Evolutionary conservation across 192 early-diverging fungal genomes (phyloP).

Genomic region (Mortierella antarctica): DNA sequence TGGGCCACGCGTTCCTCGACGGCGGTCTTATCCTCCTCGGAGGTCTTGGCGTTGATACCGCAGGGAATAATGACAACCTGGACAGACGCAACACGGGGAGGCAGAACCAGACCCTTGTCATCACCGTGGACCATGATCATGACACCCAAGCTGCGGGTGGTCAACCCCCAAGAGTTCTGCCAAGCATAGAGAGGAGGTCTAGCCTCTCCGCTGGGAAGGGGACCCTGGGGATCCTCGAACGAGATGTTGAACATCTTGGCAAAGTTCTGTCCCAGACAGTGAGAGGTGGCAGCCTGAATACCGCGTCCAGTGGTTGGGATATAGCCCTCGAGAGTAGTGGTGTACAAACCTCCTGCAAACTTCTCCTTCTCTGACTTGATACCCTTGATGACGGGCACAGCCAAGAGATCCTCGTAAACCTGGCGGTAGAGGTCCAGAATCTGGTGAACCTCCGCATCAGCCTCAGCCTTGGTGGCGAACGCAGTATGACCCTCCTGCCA

Average conservation of each 20-base stretch:
- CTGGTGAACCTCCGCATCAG: slow-evolving; percentile 86
- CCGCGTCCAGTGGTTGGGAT: slow-evolving; percentile 97
- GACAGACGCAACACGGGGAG: slow-evolving; percentile 89
- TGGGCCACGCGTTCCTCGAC: slow-evolving; percentile 79
- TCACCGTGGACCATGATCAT: slow-evolving; percentile 99
- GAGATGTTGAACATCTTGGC: slow-evolving; percentile 98
- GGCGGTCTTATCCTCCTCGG: slow-evolving; percentile 73
- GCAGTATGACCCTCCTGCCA: slow-evolving; percentile 99
- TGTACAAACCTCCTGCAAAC: slow-evolving; percentile 98
- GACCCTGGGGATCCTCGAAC: slow-evolving; percentile 85
- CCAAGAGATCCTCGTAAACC: slow-evolving; percentile 97
- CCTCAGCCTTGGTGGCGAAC: slow-evolving; percentile 89
- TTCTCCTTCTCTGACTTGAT: slow-evolving; percentile 99
- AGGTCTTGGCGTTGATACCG: slow-evolving; percentile 91
- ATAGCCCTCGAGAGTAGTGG: slow-evolving; percentile 98
- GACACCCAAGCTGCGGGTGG: slow-evolving; percentile 97
- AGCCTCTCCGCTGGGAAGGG: slow-evolving; percentile 61
- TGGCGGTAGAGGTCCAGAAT: slow-evolving; percentile 96
- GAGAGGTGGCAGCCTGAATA: slow-evolving; percentile 98
- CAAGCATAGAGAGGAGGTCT: slow-evolving; percentile 85
- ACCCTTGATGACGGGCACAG: slow-evolving; percentile 96
- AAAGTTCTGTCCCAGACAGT: slow-evolving; percentile 99
- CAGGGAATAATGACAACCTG: slow-evolving; percentile 95
- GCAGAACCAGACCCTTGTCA: slow-evolving; percentile 97
- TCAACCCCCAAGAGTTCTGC: slow-evolving; percentile 99